Percentiles rank a stretch among this genome's conserved stretches.
Conservation (phyloP, 1,284 basidiomycete genomes). For the Moesziomyces parantarcticus region DNA sequence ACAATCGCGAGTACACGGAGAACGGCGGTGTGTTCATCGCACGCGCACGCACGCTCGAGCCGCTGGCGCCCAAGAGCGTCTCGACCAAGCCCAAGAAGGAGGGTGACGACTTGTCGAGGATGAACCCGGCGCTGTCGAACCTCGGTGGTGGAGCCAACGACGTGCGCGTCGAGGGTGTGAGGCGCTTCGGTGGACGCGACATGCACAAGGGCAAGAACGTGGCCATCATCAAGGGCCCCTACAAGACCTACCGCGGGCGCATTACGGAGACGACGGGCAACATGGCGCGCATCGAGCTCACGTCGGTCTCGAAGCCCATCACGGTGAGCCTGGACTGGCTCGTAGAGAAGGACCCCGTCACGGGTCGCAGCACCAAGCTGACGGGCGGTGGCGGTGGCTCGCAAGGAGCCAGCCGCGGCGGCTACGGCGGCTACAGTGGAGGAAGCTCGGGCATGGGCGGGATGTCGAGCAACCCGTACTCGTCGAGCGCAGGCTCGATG, state of each 20-base stretch:
- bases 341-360: conserved; percentile 74
- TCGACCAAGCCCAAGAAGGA: conserved; percentile 50
- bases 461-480: conserved; percentile 45
- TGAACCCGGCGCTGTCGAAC: conserved; percentile 81
- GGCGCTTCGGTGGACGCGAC: conserved; percentile 70
- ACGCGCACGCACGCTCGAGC: conserved; percentile 68
- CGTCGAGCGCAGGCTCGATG: conserved; percentile 23
- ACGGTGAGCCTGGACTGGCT: conserved; percentile 85
- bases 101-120: conserved; percentile 84
- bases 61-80: conserved; percentile 78
- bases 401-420: conserved; percentile 15
- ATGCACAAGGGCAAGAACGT: conserved; percentile 84
- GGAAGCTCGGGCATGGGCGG: conserved; percentile 27
- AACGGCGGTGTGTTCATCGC: conserved; percentile 95
- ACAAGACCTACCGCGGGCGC: conserved; percentile 90
- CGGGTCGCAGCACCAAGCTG: conserved; percentile 54
- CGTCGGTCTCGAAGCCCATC: conserved; percentile 89
- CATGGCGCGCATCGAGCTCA: conserved; percentile 88
- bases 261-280: conserved; percentile 95
- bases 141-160: conserved; percentile 55
- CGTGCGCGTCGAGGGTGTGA: conserved; percentile 47
- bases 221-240: conserved; percentile 84
- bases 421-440: conserved; percentile 25
- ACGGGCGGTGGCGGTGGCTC: conserved; percentile 20
- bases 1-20: conserved; percentile 88